phyloP scores from a whole-genome alignment of 2,329 filamentous ascomycete genomes.

The Phialemonium atrogriseum region DNA sequence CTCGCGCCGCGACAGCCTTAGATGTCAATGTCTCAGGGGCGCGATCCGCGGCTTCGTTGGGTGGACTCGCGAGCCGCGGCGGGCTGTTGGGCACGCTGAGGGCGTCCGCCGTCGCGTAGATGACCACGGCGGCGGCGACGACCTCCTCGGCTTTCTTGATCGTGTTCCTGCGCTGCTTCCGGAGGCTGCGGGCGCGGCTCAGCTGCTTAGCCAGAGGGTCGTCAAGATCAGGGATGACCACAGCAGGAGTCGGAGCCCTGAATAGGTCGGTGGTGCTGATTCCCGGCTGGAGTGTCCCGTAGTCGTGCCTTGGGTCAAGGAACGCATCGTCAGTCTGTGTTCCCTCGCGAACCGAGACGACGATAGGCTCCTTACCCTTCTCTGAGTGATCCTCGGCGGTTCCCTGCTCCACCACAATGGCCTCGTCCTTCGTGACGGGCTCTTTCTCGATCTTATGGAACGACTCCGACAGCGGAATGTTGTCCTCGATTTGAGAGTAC shows the following conservation, averaged over 20 bases:
- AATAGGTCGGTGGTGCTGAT: conserved; percentile 20
- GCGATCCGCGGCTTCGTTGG: conserved; percentile 18
- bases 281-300: conserved; percentile 11
- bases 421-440: conserved; percentile 13
- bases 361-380: conserved; percentile 15
- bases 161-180: conserved; percentile 35
- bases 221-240: conserved; percentile 34
- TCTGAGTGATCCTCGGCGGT: conserved; percentile 13
- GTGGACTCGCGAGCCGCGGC: conserved; percentile 19
- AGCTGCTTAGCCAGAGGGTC: conserved; percentile 30
- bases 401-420: conserved; percentile 8
- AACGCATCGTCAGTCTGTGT: conserved; percentile 15
- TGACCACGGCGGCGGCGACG: conserved; percentile 44
- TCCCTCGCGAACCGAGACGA: conserved; percentile 12
- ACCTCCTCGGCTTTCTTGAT: conserved; percentile 41
- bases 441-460: conserved; percentile 16
- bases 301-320: conserved; percentile 12
- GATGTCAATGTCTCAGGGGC: too few species aligned
- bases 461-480: conserved; percentile 16
- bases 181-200: conserved; percentile 32
- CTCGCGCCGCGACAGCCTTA: conserved; percentile 9
- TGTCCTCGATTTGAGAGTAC: conserved; percentile 11
- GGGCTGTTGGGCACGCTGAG: conserved; percentile 33
- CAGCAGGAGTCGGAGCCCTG: conserved; percentile 35
- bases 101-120: conserved; percentile 42